A percentile compares a stretch with the other conserved stretches of the same genome.
Conservation (phyloP, 169 alveolate species). For the Cryptosporidium sp. region DNA sequence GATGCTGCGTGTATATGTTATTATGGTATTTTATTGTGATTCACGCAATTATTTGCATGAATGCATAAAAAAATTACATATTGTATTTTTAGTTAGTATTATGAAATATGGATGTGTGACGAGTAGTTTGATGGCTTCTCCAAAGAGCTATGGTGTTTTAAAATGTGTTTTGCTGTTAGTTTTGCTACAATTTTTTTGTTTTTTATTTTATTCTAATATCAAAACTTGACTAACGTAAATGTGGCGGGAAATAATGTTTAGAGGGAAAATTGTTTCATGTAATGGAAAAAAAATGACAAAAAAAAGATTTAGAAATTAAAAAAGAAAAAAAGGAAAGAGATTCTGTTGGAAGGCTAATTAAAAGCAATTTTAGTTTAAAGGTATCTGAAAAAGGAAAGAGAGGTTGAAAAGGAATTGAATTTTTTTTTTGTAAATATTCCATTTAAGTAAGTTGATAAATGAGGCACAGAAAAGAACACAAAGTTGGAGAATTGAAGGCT, state of each 20-base stretch:
- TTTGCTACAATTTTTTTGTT: too few relatives aligned
- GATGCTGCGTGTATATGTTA: too few relatives aligned
- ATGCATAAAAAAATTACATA: too few relatives aligned
- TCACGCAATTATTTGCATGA: too few relatives aligned
- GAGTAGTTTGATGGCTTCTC: not conserved
- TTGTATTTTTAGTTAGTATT: too few relatives aligned
- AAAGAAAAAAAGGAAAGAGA: not conserved
- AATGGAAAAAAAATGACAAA: not conserved
- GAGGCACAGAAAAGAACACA: not conserved
- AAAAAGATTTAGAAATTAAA: not conserved
- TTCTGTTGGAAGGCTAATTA: not conserved
- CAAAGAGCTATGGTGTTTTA: not conserved
- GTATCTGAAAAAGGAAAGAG: not conserved
- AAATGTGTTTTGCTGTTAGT: too few relatives aligned
- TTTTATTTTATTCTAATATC: not conserved
- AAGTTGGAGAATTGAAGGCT: not conserved
- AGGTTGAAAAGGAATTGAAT: not conserved
- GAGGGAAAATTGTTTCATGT: constrained; percentile 9
- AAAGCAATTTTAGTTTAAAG: too few relatives aligned
- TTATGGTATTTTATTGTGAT: too few relatives aligned
- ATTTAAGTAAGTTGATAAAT: too few relatives aligned
- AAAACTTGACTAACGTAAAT: not conserved
- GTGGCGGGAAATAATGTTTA: not conserved
- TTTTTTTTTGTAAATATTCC: not conserved
- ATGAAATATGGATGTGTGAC: too few relatives aligned